These are phyloP conservation scores for Populus davidiana DNA, from an alignment of 345 rosid genomes.

Conservation along the genomic window DNA sequence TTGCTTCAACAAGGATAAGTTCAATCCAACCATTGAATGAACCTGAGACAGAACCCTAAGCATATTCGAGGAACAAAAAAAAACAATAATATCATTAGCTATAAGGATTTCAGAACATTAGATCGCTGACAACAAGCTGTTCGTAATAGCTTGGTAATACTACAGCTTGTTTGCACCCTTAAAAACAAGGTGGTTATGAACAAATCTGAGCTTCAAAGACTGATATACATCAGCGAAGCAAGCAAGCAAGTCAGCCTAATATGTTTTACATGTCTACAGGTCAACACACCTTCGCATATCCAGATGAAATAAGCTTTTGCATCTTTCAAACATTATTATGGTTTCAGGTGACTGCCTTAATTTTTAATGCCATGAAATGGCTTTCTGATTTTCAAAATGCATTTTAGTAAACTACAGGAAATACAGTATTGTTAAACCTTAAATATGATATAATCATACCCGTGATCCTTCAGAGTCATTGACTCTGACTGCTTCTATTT, in stretches of 20 bases:
- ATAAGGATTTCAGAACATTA: neutral
- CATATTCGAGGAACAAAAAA: slow-evolving; percentile 18
- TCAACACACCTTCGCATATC: neutral
- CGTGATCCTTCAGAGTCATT: slow-evolving; percentile 57
- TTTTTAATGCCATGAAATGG: neutral
- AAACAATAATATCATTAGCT: slow-evolving; percentile 1
- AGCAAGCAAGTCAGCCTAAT: neutral
- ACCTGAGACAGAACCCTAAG: slow-evolving; percentile 44
- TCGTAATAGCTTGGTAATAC: neutral
- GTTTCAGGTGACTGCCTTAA: neutral
- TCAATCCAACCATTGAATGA: slow-evolving; percentile 77
- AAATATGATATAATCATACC: slow-evolving; percentile 34
- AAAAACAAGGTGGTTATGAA: neutral
- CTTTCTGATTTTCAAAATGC: neutral
- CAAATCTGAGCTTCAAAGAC: neutral
- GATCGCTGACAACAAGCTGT: neutral
- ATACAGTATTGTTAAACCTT: neutral
- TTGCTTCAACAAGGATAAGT: slow-evolving; percentile 82
- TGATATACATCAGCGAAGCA: neutral
- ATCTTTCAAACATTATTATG: neutral
- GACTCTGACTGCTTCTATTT: slow-evolving; percentile 61
- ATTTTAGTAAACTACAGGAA: neutral
- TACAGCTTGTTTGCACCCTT: neutral
- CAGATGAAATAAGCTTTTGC: neutral
- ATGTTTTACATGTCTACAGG: neutral